phyloP scores from a whole-genome alignment of 495 filamentous ascomycete genomes.

The Mycothermus thermophilus region DNA sequence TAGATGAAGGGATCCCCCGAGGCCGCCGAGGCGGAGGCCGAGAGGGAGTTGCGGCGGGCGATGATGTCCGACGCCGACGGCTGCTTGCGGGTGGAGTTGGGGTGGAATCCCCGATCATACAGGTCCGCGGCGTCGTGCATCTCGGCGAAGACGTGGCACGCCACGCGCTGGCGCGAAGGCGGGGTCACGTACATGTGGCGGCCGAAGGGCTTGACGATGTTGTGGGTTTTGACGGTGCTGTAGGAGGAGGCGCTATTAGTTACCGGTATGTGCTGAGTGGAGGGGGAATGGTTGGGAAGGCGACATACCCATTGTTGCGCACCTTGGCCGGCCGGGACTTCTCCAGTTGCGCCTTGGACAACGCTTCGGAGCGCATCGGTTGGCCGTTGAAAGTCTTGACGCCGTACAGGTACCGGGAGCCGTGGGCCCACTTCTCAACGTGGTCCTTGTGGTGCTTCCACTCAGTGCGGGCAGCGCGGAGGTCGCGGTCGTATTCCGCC shows the following conservation, averaged over 20 bases:
- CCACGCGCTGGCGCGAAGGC: slow-evolving; percentile 11
- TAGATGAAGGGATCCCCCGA: slow-evolving; percentile 26
- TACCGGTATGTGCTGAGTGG: background rate
- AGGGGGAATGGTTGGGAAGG: background rate
- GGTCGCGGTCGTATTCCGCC: slow-evolving; percentile 23
- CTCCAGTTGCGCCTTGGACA: slow-evolving; percentile 12
- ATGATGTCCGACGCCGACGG: slow-evolving; percentile 11
- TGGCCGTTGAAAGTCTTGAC: slow-evolving; percentile 8
- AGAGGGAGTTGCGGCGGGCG: slow-evolving; percentile 3
- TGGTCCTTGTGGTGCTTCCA: slow-evolving; percentile 33
- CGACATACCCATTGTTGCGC: slow-evolving; percentile 5
- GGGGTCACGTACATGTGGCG: slow-evolving; percentile 10
- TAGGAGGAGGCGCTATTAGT: slow-evolving; percentile 9
- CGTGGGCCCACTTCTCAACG: slow-evolving; percentile 27
- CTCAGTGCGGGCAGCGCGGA: slow-evolving; percentile 29
- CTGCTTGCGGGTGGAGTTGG: background rate
- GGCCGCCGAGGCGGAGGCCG: background rate
- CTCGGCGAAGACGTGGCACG: slow-evolving; percentile 19
- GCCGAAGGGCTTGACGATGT: slow-evolving; percentile 26
- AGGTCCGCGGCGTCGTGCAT: slow-evolving; percentile 15
- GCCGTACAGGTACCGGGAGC: slow-evolving; percentile 17
- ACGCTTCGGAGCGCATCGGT: slow-evolving; percentile 4
- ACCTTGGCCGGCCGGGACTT: slow-evolving; percentile 18
- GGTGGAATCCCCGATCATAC: background rate
- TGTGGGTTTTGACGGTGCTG: slow-evolving; percentile 12